Evolutionary conservation across 441 rosid genomes (phyloP), one percentile per base, ranked within the genome.

Genomic region (Gossypium aridum): DNA sequence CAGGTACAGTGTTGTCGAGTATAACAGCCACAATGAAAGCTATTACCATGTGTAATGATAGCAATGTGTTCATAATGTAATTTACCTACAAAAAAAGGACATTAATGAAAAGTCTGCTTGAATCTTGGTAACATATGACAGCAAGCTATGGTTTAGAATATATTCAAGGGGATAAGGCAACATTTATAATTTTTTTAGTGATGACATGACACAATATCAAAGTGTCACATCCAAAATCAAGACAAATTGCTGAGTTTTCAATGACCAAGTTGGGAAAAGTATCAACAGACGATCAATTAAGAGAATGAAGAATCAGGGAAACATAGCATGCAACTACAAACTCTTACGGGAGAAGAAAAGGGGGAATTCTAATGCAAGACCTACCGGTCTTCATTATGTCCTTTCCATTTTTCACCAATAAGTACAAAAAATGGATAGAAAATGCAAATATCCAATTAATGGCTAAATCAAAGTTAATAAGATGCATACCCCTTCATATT

Each of bases 1-100:
- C 99, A 0, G 99, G 99, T 2, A 94, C 99, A 0, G 99, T 94
- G 85, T 92, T 92, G 80, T 94, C 99, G 77, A 94, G 80, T 76
- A 95, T 76, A 55, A 91, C 87, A n/a, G 99, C 98, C 71, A 95
- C 89, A 3, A 92, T 85, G 80, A 95, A 95, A 2, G 98, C 98
- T 77, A 95, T 79, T 76, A 92, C 91, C 99, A 92, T 90, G 76
- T 92, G 83, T 77, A 86, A 64, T 2, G 99, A 95, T 22, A 92
- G 78, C 66, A 86, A 82, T 16, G 95, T 95, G 85, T 95, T 94
- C 88, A 91, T 70, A 28, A 95, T 84, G 77, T 92, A 95, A 86
- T 95, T 95, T 85, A 95, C 72, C 99, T 95, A 93, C 87, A 75
- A 76, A 4, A 23, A 4, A 47, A 45, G 1, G 72, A 59, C 53